phyloP scores from a whole-genome alignment of 805 yeast genomes.

The Pichia scutulata region DNA sequence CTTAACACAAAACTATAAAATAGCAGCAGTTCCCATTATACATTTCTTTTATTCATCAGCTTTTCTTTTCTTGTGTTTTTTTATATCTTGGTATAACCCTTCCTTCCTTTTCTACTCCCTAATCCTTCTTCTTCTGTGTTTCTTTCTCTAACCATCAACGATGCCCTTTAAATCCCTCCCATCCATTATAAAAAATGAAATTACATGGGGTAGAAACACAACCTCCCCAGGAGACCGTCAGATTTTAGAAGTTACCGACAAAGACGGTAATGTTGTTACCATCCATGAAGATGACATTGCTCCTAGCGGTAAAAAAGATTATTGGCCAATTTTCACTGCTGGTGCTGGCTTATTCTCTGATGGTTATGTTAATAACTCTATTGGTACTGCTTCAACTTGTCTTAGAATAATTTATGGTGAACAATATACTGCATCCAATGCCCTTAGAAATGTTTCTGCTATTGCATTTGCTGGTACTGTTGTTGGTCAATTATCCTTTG shows the following conservation, averaged over 20 bases:
- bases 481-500: conserved; percentile 76
- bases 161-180: conserved; percentile 14
- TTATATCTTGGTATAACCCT: too few relatives aligned
- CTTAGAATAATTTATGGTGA: conserved; percentile 57
- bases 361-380: conserved; percentile 85
- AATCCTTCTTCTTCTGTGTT: too few relatives aligned
- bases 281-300: conserved; percentile 22
- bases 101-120: not conserved
- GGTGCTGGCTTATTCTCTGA: conserved; percentile 94
- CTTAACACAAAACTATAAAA: too few relatives aligned
- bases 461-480: conserved; percentile 92
- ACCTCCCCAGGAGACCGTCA: conserved; percentile 15
- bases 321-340: conserved; percentile 69
- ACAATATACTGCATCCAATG: conserved; percentile 53
- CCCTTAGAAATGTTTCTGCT: conserved; percentile 73
- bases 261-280: conserved; percentile 17
- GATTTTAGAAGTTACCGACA: conserved; percentile 12
- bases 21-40: too few relatives aligned
- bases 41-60: too few relatives aligned
- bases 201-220: conserved; percentile 23
- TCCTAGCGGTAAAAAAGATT: conserved; percentile 19
- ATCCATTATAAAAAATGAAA: conserved; percentile 16
- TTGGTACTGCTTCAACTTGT: conserved; percentile 69
- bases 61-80: too few relatives aligned
- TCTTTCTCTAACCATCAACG: not conserved